Base-by-base conservation (phyloP, 805 yeast genomes). In the Lipomyces kockii region DNA sequence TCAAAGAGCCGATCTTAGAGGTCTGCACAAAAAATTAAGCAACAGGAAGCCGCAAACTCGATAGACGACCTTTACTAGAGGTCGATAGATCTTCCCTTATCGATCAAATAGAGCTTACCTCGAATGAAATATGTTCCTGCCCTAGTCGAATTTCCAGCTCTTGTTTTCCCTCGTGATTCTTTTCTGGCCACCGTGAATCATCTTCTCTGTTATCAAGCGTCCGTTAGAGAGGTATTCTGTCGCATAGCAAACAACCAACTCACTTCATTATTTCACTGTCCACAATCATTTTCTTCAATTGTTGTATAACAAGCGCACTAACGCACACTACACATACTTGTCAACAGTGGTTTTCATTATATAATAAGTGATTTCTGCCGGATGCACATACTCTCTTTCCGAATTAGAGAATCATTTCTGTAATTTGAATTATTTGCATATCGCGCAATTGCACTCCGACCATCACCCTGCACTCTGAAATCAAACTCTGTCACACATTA, bases 351-450 rank as follows among this genome's bases (percentile, higher is more conserved):
- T 7, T 17, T 32, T 9, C 17, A n/a, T 12, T 9, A 51, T 35
- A 5, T 43, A 52, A 20, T 27, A 8, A 17, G 5, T 17, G 27
- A 22, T n/a, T 49, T 25, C 14, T 11, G n/a, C 22, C 35, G 4
- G 11, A 39, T 20, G n/a, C 22, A 64, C 77, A 32, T 57, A 72
- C 78, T 73, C 51, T 78, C 79, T 72, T 82, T 83, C 39, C 77
- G 72, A 64, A 83, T 82, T 64, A 78, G 61, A 3, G 79, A 78
- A 58, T 82, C 85, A 46, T 80, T 77, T 66, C 84, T 75, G 65
- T 83, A 83, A 66, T 82, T 81, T 2, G 85, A 80, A 66, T 81
- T 82, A 66, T 83, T 83, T n/a, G 83, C 82, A 68, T 83, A 83
- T 58, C 82, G 74, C 39, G 80, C 68, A 6, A 72, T 63, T 1